These are phyloP conservation scores for Fraxinus albicans DNA, from an alignment of 305 asterid genomes.

Conservation along the genomic window DNA sequence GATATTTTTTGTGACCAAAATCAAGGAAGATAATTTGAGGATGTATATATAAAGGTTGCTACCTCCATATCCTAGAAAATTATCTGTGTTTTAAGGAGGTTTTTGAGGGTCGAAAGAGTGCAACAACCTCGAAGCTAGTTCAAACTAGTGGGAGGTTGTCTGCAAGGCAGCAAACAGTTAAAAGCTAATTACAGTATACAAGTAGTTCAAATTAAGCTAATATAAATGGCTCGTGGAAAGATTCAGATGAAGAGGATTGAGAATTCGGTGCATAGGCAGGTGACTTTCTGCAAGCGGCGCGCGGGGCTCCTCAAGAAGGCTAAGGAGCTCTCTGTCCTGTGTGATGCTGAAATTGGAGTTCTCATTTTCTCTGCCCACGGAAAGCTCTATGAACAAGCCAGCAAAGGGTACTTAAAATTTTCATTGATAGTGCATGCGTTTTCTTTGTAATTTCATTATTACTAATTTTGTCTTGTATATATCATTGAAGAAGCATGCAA, in stretches of 20 bases:
- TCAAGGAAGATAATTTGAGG: slow-evolving; percentile 4
- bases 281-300: slow-evolving; percentile 93
- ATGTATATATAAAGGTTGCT: slow-evolving; percentile 27
- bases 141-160: slow-evolving; percentile 99
- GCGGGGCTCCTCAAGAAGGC: slow-evolving; percentile 95
- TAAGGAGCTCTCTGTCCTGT: slow-evolving; percentile 81
- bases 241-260: slow-evolving; percentile 91
- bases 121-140: slow-evolving; percentile 93
- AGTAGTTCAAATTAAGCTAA: background rate
- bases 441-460: background rate
- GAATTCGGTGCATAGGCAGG: slow-evolving; percentile 90
- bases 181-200: background rate
- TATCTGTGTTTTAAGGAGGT: slow-evolving; percentile 6
- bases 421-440: background rate
- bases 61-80: background rate
- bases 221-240: slow-evolving; percentile 86
- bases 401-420: slow-evolving; percentile 55
- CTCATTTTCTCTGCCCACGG: slow-evolving; percentile 88
- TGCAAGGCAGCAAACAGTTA: slow-evolving; percentile 32
- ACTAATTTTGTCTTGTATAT: background rate
- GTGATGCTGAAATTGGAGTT: slow-evolving; percentile 89
- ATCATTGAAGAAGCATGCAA: slow-evolving; percentile 59
- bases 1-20: slow-evolving; percentile 4
- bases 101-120: slow-evolving; percentile 12
- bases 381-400: slow-evolving; percentile 82